These are phyloP conservation scores for Echinosphaeria canescens DNA, from an alignment of 2,329 filamentous ascomycete species.

Conservation along the genomic window DNA sequence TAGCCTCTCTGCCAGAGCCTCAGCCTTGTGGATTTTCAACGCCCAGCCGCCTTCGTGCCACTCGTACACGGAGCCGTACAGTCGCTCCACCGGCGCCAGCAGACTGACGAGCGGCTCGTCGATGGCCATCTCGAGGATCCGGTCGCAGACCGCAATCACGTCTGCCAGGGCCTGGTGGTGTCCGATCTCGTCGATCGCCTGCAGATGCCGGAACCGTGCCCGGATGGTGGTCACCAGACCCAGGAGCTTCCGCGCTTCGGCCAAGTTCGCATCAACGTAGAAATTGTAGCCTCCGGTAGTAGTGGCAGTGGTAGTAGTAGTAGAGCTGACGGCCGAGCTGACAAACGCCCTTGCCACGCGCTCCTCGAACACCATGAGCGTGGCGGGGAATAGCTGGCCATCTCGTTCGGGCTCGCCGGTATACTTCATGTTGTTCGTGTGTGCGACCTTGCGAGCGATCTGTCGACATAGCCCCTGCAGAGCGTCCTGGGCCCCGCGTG, in stretches of 20 bases:
- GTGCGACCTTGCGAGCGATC: conserved; percentile 16
- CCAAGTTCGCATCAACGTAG: conserved; percentile 62
- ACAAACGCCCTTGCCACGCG: conserved; percentile 21
- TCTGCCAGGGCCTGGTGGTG: conserved; percentile 62
- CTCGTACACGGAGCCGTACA: conserved; percentile 71
- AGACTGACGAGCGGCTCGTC: conserved; percentile 72
- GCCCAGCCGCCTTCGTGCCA: conserved; percentile 83
- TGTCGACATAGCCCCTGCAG: conserved; percentile 21
- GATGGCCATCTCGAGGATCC: conserved; percentile 54
- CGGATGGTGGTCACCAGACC: conserved; percentile 46
- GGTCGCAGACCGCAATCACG: conserved; percentile 52
- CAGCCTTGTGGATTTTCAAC: conserved; percentile 54
- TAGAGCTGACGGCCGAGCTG: conserved; percentile 9
- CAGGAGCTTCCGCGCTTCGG: conserved; percentile 55
- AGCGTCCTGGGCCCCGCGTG: conserved; percentile 15
- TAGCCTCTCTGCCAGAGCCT: conserved; percentile 50
- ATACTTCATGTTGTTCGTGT: conserved; percentile 24
- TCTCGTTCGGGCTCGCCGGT: no score
- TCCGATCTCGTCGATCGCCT: conserved; percentile 39
- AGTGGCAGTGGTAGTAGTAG: no score
- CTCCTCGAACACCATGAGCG: conserved; percentile 43
- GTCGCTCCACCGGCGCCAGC: conserved; percentile 67
- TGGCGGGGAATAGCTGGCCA: conserved; percentile 43
- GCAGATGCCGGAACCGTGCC: conserved; percentile 50
- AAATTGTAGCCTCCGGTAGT: no score